Evolutionary conservation across 1,284 basidiomycete species (phyloP), one percentile per base, ranked within the genome.

Genomic region (Microbotryum scabiosae): DNA sequence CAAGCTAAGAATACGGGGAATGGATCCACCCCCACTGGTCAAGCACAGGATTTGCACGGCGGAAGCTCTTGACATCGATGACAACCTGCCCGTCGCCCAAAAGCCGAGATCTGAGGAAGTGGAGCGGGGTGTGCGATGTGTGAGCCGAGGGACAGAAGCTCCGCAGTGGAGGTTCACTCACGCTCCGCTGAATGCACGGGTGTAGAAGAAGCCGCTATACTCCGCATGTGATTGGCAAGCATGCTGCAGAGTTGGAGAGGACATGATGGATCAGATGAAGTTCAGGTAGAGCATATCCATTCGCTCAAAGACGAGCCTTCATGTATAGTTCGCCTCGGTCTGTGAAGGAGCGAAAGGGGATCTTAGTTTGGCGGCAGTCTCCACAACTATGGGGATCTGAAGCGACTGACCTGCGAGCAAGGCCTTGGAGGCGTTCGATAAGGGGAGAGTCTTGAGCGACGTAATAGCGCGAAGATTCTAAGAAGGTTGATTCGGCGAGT

Each of bases 191-290:
- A 64, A 64, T 1, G 63, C 60, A 16, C 62, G 51, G 10, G 62
- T 64, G 48, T 54, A 66, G 57, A 66, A 64, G 32, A 63, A 64
- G 12, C 65, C 65, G 4, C n/a, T 49, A 43, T 66, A 60, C 21
- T 50, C 30, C 18, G 59, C 62, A 28, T 66, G 64, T 2, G 48
- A 45, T 23, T 51, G 45, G 7, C 51, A 54, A 28, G 62, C 61
- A 51, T 60, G 58, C 12, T 10, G 4, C 1, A 4, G 16, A 4
- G 14, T 1, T n/a, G 36, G 14, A 30, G n/a, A 45, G n/a, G 21
- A 14, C 16, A 30, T 7, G 3, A 10, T 18, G 3, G 5, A 44
- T 28, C 12, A 36, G 54, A 2, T 10, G 2, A 12, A 5, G 32
- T 28, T 10, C 14, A 23, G 44, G 16, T 6, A 47, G 28, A 23